A percentile compares a stretch with the other conserved stretches of the same genome.
Evolutionary conservation across 495 filamentous ascomycete species (phyloP).

Genomic region (Geopyxis carbonaria): DNA sequence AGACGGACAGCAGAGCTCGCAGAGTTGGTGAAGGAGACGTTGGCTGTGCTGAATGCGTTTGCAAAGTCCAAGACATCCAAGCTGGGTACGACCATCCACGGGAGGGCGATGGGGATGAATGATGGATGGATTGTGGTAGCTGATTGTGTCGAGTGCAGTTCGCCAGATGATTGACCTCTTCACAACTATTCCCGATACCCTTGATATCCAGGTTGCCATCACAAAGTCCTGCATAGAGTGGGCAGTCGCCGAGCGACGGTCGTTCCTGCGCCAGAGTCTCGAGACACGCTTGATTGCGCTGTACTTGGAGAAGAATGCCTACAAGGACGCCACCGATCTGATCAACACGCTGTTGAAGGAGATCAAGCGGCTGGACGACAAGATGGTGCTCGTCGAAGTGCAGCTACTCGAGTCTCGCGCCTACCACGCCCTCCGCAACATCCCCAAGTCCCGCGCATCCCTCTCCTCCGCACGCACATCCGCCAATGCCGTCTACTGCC

Average conservation of each 20-base stretch:
- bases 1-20: slow-evolving; percentile 63
- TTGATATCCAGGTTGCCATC: slow-evolving; percentile 79
- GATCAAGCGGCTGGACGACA: slow-evolving; percentile 95
- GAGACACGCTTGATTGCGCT: slow-evolving; percentile 86
- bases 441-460: slow-evolving; percentile 86
- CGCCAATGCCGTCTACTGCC: slow-evolving; percentile 91
- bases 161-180: slow-evolving; percentile 95
- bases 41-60: slow-evolving; percentile 81
- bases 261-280: slow-evolving; percentile 94
- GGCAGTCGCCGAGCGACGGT: slow-evolving; percentile 79
- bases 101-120: not conserved
- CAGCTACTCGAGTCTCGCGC: slow-evolving; percentile 92
- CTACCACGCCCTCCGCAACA: slow-evolving; percentile 94
- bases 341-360: slow-evolving; percentile 91
- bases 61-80: slow-evolving; percentile 98
- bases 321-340: slow-evolving; percentile 88
- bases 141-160: slow-evolving; percentile 39
- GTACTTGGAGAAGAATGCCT: slow-evolving; percentile 89
- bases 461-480: slow-evolving; percentile 86
- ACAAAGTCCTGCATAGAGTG: slow-evolving; percentile 99
- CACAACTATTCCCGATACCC: slow-evolving; percentile 76
- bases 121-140: slow-evolving; percentile 6
- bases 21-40: slow-evolving; percentile 75
- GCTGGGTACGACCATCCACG: slow-evolving; percentile 46
- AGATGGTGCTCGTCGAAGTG: slow-evolving; percentile 95